These are phyloP conservation scores for Eucalyptus cladocalyx DNA, from an alignment of 345 rosid genomes.

Conservation along the genomic window DNA sequence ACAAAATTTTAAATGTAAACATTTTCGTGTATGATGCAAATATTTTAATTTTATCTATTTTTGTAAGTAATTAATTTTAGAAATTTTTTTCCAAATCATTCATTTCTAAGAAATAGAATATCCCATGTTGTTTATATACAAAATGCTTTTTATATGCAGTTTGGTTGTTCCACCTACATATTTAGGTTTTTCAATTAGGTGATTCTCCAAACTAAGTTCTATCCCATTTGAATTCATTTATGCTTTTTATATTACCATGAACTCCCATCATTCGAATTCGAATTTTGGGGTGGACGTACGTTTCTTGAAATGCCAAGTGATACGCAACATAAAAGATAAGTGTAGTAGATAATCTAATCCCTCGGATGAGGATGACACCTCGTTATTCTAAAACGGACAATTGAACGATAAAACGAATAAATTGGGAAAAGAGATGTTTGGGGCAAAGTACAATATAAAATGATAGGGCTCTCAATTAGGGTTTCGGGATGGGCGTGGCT, in stretches of 20 bases:
- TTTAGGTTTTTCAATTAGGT: background rate
- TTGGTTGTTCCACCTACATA: background rate
- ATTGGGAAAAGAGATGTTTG: background rate
- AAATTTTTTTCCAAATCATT: too few relatives aligned
- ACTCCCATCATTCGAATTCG: background rate
- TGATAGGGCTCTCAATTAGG: background rate
- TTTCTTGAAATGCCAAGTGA: background rate
- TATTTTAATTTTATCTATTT: too few relatives aligned
- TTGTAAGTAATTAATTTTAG: too few relatives aligned
- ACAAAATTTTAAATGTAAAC: too few relatives aligned
- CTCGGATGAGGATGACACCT: background rate
- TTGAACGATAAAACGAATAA: background rate
- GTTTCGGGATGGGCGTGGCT: background rate
- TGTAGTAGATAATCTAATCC: background rate
- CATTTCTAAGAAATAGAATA: background rate
- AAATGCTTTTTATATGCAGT: background rate
- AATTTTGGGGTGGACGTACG: background rate
- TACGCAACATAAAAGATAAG: background rate
- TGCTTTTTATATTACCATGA: background rate
- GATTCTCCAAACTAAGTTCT: background rate
- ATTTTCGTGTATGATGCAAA: background rate
- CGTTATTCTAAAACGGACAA: background rate
- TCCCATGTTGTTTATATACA: fast-evolving
- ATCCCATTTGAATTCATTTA: background rate
- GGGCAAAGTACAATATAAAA: background rate